A percentile compares a stretch with the other conserved stretches of the same genome.
These are phyloP conservation scores for Colletotrichum musicola DNA, from an alignment of 2,329 filamentous ascomycete species.

Conservation along the genomic window DNA sequence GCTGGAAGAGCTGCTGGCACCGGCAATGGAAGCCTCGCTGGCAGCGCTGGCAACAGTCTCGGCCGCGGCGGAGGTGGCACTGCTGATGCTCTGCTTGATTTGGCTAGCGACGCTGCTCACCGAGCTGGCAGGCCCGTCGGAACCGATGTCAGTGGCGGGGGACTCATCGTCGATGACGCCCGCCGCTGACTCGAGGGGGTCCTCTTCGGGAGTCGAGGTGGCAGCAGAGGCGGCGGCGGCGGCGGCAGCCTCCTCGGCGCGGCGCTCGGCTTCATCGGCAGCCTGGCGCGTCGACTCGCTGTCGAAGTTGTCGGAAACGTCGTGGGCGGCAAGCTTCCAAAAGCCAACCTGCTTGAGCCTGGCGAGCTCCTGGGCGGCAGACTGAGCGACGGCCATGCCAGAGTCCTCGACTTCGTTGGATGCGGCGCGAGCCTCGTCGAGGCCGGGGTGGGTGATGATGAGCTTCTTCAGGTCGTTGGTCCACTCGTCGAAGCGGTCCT, in stretches of 20 bases:
- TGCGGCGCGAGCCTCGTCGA: constrained; percentile 76
- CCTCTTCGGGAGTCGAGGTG: constrained; percentile 34
- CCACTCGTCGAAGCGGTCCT: constrained; percentile 86
- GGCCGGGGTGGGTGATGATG: constrained; percentile 78
- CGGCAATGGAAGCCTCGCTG: constrained; percentile 40
- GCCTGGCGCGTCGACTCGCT: constrained; percentile 72
- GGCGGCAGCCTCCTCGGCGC: constrained; percentile 46
- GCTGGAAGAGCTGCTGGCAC: constrained; percentile 12
- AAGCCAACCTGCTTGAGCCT: constrained; percentile 85
- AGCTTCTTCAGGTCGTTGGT: constrained; percentile 83
- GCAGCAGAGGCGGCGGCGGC: constrained; percentile 40
- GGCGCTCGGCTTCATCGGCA: constrained; percentile 58
- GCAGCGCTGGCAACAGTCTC: constrained; percentile 42
- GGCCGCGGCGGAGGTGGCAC: constrained; percentile 40
- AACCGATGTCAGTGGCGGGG: constrained; percentile 25
- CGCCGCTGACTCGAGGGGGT: constrained; percentile 39
- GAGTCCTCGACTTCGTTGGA: constrained; percentile 79
- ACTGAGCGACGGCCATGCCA: constrained; percentile 84
- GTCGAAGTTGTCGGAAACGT: constrained; percentile 84
- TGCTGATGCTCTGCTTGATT: constrained; percentile 26
- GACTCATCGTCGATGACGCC: constrained; percentile 37
- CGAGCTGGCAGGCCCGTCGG: constrained; percentile 15
- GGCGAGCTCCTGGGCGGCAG: constrained; percentile 82
- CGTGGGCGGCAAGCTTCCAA: constrained; percentile 84
- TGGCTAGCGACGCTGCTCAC: constrained; percentile 23